Conservation (phyloP, 129 eudicot genomes). For the Lactuca saligna region DNA sequence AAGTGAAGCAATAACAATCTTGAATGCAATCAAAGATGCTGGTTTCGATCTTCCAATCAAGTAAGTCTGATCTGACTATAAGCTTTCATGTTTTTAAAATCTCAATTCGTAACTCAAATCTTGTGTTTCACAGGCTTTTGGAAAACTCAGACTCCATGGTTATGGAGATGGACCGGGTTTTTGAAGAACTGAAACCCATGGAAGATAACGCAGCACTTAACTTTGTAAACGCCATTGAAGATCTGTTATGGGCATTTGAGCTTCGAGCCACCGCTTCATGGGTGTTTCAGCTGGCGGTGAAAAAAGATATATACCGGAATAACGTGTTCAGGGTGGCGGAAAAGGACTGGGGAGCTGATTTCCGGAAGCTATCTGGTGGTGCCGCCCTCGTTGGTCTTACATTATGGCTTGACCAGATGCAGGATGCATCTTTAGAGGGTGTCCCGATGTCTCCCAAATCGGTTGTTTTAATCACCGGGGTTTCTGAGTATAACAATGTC, state of each 20-base stretch:
- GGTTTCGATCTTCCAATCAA: slow-evolving; percentile 84
- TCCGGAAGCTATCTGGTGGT: slow-evolving; percentile 85
- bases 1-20: slow-evolving; percentile 57
- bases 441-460: slow-evolving; percentile 88
- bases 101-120: background rate
- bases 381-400: slow-evolving; percentile 97
- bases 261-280: slow-evolving; percentile 94
- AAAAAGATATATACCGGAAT: slow-evolving; percentile 68
- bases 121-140: slow-evolving; percentile 60
- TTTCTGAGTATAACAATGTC: slow-evolving; percentile 73
- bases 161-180: slow-evolving; percentile 51
- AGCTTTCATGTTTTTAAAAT: no score
- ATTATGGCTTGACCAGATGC: slow-evolving; percentile 98
- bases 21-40: slow-evolving; percentile 65
- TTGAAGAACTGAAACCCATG: slow-evolving; percentile 55
- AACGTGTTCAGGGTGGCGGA: slow-evolving; percentile 87
- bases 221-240: slow-evolving; percentile 91
- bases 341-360: slow-evolving; percentile 99
- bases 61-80: slow-evolving; percentile 19
- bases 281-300: slow-evolving; percentile 93
- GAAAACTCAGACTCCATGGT: slow-evolving; percentile 59
- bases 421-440: slow-evolving; percentile 97
- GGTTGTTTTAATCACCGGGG: slow-evolving; percentile 84
- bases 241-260: slow-evolving; percentile 92
- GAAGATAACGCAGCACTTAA: slow-evolving; percentile 89